Conservation (phyloP, 1,284 basidiomycete genomes). For the Chiua sp. region DNA sequence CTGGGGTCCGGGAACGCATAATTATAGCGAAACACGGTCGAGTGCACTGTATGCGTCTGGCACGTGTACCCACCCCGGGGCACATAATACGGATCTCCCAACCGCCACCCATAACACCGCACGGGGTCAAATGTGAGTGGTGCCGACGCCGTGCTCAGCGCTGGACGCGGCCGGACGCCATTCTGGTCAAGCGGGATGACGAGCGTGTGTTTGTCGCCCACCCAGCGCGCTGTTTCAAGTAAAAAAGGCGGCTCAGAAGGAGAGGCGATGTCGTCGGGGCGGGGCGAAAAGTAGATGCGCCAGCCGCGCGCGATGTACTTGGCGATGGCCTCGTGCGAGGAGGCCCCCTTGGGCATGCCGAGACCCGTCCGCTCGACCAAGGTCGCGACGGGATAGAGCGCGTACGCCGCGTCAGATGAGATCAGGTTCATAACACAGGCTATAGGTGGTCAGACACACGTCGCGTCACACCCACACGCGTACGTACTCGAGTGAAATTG, state of each 20-base stretch:
- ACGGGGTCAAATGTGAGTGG: constrained; percentile 31
- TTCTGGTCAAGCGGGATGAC: constrained; percentile 30
- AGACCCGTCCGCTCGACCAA: constrained; percentile 30
- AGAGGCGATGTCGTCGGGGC: not conserved
- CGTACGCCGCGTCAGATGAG: constrained; percentile 37
- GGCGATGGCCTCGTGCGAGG: constrained; percentile 4
- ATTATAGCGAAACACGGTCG: constrained; percentile 34
- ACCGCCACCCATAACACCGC: constrained; percentile 31
- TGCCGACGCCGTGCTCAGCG: constrained; percentile 14
- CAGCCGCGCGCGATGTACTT: constrained; percentile 39
- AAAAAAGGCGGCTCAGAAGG: constrained; percentile 19
- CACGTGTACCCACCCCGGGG: not conserved
- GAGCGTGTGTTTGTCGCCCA: constrained; percentile 35
- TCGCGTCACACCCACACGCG: not conserved
- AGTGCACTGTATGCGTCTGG: constrained; percentile 1
- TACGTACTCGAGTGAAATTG: constrained; percentile 51
- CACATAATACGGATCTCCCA: not conserved
- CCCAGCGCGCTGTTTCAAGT: constrained; percentile 24
- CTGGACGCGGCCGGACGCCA: constrained; percentile 25
- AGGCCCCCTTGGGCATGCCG: not conserved
- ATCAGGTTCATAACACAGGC: constrained; percentile 54
- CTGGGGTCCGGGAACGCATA: constrained; percentile 20
- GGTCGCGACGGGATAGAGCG: constrained; percentile 41
- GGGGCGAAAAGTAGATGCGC: constrained; percentile 22
- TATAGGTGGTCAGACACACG: constrained; percentile 15